phyloP scores from a whole-genome alignment of 805 yeast species.

The Yarrowia sp. region DNA sequence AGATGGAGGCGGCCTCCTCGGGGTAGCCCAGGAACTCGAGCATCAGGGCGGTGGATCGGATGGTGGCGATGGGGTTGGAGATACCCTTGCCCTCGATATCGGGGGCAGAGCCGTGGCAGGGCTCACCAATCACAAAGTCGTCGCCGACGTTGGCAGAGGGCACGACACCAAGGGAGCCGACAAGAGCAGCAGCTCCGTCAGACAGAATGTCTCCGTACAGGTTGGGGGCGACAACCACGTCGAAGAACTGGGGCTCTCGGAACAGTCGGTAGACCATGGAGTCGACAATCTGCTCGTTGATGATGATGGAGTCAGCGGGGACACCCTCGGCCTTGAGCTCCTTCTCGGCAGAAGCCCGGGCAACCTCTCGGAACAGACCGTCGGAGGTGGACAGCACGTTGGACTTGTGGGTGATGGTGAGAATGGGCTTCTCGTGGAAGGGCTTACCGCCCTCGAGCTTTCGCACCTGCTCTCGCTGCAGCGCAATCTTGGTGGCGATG shows the following conservation, averaged over 20 bases:
- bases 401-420: slow-evolving; percentile 95
- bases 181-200: slow-evolving; percentile 93
- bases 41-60: slow-evolving; percentile 96
- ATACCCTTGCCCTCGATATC: slow-evolving; percentile 93
- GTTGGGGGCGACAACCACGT: slow-evolving; percentile 98
- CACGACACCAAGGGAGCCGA: slow-evolving; percentile 97
- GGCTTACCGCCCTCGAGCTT: slow-evolving; percentile 53
- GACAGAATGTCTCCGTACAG: slow-evolving; percentile 96
- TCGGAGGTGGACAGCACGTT: slow-evolving; percentile 92
- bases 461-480: slow-evolving; percentile 84
- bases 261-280: slow-evolving; percentile 99
- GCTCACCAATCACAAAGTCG: slow-evolving; percentile 95
- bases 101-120: slow-evolving; percentile 99
- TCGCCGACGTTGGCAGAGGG: slow-evolving; percentile 99
- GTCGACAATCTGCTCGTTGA: slow-evolving; percentile 97
- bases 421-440: slow-evolving; percentile 64
- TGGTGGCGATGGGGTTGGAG: slow-evolving; percentile 96
- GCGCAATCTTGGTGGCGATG: slow-evolving; percentile 90
- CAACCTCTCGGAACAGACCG: slow-evolving; percentile 94
- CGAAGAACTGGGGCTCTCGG: slow-evolving; percentile 97
- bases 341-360: slow-evolving; percentile 61
- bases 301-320: slow-evolving; percentile 42
- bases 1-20: slow-evolving; percentile 88
- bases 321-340: slow-evolving; percentile 28
- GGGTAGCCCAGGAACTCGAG: slow-evolving; percentile 94